Conservation (phyloP, 177 flowering plant genomes). For the Vitis hybrid region DNA sequence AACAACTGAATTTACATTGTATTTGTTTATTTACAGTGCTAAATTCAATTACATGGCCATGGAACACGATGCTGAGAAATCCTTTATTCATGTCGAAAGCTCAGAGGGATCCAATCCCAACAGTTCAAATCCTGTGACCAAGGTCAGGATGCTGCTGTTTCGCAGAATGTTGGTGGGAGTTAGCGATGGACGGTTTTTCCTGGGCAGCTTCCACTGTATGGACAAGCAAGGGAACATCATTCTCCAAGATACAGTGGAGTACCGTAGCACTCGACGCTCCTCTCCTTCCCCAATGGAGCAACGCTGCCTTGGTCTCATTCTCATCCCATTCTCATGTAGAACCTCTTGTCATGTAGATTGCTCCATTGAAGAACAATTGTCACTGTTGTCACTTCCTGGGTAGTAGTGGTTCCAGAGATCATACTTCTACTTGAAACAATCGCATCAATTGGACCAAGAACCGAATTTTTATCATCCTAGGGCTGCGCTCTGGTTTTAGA, state of each 20-base stretch:
- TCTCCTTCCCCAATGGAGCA: constrained; percentile 87
- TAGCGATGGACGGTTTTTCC: constrained; percentile 83
- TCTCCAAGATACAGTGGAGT: constrained; percentile 91
- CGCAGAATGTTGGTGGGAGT: constrained; percentile 77
- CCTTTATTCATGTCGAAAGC: constrained; percentile 15
- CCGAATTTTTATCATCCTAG: too few relatives aligned
- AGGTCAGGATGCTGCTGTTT: constrained; percentile 56
- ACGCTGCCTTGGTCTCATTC: constrained; percentile 81
- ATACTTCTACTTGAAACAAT: too few relatives aligned
- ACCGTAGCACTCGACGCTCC: constrained; percentile 61
- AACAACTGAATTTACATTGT: not conserved
- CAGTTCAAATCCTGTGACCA: constrained; percentile 30
- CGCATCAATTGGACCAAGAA: too few relatives aligned
- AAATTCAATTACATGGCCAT: constrained; percentile 9
- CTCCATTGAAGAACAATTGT: constrained; percentile 65
- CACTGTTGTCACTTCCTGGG: constrained; percentile 46
- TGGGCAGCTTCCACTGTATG: constrained; percentile 81
- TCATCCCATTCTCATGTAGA: constrained; percentile 77
- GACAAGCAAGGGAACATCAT: constrained; percentile 97
- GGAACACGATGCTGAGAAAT: constrained; percentile 22
- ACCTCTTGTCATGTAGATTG: constrained; percentile 81
- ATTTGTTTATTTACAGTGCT: not conserved
- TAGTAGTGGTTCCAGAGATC: too few relatives aligned
- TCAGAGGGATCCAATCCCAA: constrained; percentile 17
- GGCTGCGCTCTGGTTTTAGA: too few relatives aligned